Conservation (phyloP, 2,329 filamentous ascomycete species). For the Alternaria gansuensis region DNA sequence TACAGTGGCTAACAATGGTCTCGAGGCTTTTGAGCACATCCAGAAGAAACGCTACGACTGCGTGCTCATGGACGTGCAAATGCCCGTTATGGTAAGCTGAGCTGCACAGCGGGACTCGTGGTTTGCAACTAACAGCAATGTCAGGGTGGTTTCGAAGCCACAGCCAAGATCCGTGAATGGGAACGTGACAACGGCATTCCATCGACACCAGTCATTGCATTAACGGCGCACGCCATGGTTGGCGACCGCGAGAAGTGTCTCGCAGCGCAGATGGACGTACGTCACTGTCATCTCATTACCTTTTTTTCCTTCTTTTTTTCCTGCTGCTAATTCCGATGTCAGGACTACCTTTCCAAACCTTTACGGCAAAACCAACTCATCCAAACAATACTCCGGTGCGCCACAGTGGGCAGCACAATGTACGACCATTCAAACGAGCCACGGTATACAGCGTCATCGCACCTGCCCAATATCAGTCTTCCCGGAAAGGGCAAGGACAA, state of each 20-base stretch:
- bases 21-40: conserved; percentile 91
- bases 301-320: neutral
- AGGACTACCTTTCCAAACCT: conserved; percentile 94
- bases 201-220: conserved; percentile 92
- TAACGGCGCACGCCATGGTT: conserved; percentile 98
- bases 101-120: neutral
- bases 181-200: conserved; percentile 82
- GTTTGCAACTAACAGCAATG: conserved; percentile 50
- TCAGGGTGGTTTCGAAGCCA: conserved; percentile 94
- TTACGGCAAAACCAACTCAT: conserved; percentile 97
- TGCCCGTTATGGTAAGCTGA: conserved; percentile 90
- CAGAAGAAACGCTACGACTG: conserved; percentile 94
- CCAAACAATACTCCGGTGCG: conserved; percentile 96
- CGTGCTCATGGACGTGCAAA: conserved; percentile 98
- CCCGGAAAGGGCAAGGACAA: conserved; percentile 15
- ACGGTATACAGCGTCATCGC: conserved; percentile 19
- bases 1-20: conserved; percentile 92
- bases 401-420: conserved; percentile 84
- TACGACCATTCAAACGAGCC: conserved; percentile 68
- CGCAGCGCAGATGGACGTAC: conserved; percentile 91
- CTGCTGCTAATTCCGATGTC: conserved; percentile 24
- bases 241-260: conserved; percentile 98
- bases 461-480: conserved; percentile 14
- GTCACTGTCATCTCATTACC: conserved; percentile 20
- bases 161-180: conserved; percentile 94